These are phyloP conservation scores for Albatrellus sp. DNA, from an alignment of 1,284 basidiomycete genomes.

Conservation along the genomic window DNA sequence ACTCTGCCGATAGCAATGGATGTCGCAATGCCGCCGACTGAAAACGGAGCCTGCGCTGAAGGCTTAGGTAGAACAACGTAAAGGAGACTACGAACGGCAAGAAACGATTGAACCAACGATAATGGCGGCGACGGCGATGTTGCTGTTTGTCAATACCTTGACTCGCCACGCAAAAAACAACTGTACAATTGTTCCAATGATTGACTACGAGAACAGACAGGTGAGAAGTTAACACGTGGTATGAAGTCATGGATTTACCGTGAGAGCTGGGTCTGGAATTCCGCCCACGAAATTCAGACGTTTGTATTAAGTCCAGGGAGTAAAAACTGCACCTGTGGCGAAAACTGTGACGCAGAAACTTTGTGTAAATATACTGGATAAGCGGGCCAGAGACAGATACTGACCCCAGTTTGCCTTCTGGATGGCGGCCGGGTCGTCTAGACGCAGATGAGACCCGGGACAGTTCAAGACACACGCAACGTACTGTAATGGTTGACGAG, in stretches of 20 bases:
- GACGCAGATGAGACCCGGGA: not conserved
- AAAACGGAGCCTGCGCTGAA: not conserved
- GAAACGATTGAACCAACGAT: conserved; percentile 18
- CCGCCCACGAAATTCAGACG: not conserved
- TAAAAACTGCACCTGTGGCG: conserved; percentile 17
- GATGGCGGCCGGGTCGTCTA: conserved; percentile 16
- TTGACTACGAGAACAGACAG: conserved; percentile 14
- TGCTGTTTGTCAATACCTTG: conserved; percentile 22
- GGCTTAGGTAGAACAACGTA: not conserved
- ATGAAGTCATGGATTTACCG: conserved; percentile 11
- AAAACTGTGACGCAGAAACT: conserved; percentile 14
- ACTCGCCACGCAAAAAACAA: conserved; percentile 32
- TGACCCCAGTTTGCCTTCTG: conserved; percentile 21
- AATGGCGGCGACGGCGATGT: conserved; percentile 16
- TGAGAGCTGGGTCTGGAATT: conserved; percentile 20
- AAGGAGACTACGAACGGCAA: conserved; percentile 15
- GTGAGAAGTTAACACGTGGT: not conserved
- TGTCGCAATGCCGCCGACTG: conserved; percentile 22
- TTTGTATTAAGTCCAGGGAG: not conserved
- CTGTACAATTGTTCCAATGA: conserved; percentile 27
- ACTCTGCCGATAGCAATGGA: conserved; percentile 19
- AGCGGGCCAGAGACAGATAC: not conserved
- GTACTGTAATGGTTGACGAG: conserved; percentile 25
- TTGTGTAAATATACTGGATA: not conserved
- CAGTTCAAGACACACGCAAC: not conserved